Evolutionary conservation across 305 asterid species (phyloP).

Genomic region (Solanum hybrid): DNA sequence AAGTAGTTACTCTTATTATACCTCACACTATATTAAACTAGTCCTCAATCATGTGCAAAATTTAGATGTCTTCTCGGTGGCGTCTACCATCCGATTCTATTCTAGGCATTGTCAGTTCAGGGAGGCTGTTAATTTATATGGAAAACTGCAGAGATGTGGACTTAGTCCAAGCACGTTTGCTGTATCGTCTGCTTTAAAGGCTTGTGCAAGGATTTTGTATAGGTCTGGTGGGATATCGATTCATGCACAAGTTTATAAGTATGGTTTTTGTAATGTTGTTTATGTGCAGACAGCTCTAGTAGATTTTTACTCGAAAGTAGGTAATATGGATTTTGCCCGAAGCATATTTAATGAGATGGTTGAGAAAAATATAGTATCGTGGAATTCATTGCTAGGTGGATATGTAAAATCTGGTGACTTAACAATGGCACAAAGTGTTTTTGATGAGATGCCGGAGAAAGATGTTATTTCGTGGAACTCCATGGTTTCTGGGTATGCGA

Average conservation of each 20-base stretch:
- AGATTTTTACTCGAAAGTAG: constrained; percentile 63
- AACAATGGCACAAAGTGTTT: constrained; percentile 46
- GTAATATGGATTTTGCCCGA: constrained; percentile 52
- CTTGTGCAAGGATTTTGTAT: constrained; percentile 46
- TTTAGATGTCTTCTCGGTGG: constrained; percentile 32
- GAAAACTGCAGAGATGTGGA: constrained; percentile 36
- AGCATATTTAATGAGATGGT: constrained; percentile 54
- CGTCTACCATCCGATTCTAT: constrained; percentile 52
- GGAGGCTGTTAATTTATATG: constrained; percentile 46
- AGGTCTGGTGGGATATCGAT: constrained; percentile 43
- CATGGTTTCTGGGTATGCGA: constrained; percentile 55
- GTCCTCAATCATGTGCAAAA: constrained; percentile 29
- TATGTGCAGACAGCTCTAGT: constrained; percentile 74
- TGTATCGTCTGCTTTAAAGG: constrained; percentile 59
- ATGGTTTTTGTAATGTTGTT: constrained; percentile 42
- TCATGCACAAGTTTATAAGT: constrained; percentile 59
- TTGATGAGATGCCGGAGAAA: constrained; percentile 58
- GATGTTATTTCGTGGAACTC: constrained; percentile 76
- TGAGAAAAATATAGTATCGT: constrained; percentile 54
- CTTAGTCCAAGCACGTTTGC: constrained; percentile 54
- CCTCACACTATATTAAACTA: constrained; percentile 24
- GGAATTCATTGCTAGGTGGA: constrained; percentile 71
- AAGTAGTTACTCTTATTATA: constrained; percentile 13
- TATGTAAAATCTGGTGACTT: constrained; percentile 47
- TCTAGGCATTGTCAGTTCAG: constrained; percentile 45